These are phyloP conservation scores for Danielia reshetovae DNA, from an alignment of 805 yeast genomes.

Conservation along the genomic window DNA sequence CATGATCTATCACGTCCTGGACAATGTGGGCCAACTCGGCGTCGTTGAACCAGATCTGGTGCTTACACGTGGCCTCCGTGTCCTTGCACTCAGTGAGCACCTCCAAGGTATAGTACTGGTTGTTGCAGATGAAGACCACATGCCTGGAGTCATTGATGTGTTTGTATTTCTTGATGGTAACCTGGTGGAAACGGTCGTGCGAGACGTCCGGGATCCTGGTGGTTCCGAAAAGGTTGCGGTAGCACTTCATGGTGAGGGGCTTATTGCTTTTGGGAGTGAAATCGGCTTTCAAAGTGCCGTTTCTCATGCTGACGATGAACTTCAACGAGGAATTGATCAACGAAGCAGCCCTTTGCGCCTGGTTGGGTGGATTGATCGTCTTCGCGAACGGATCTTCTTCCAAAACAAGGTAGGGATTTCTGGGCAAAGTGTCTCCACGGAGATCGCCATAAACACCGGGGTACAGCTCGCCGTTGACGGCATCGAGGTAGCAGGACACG, in stretches of 20 bases:
- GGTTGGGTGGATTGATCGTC: conserved; percentile 56
- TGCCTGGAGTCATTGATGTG: conserved; percentile 41
- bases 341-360: conserved; percentile 64
- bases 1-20: conserved; percentile 39
- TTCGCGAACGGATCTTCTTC: conserved; percentile 69
- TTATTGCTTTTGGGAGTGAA: conserved; percentile 44
- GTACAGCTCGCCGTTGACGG: conserved; percentile 44
- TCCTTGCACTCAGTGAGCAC: conserved; percentile 36
- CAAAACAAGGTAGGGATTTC: conserved; percentile 71
- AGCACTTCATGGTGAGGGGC: conserved; percentile 66
- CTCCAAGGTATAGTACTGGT: conserved; percentile 48
- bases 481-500: conserved; percentile 49
- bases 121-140: conserved; percentile 46
- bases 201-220: conserved; percentile 44
- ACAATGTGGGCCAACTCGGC: conserved; percentile 45
- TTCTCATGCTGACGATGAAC: conserved; percentile 57
- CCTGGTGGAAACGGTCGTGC: conserved; percentile 24
- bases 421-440: conserved; percentile 64
- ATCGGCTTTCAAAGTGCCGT: conserved; percentile 54
- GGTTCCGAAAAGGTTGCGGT: conserved; percentile 63
- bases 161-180: conserved; percentile 33
- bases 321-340: conserved; percentile 63
- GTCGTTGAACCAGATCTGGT: conserved; percentile 50
- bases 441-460: conserved; percentile 62
- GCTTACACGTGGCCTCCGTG: conserved; percentile 20